These are phyloP conservation scores for Beauveria sp. DNA, from an alignment of 2,329 filamentous ascomycete genomes.

Conservation along the genomic window DNA sequence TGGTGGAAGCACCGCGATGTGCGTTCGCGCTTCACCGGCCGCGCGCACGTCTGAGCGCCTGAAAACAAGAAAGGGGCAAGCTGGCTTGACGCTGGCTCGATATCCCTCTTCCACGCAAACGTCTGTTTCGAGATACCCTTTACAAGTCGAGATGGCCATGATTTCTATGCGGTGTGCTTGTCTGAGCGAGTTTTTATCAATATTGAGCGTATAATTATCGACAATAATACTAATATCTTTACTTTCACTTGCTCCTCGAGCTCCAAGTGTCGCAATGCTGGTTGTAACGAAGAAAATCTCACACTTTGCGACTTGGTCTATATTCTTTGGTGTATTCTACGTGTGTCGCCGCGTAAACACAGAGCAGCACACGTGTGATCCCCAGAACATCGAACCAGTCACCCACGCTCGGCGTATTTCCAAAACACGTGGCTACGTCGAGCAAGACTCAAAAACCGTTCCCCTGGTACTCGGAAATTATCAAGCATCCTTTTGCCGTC, in stretches of 20 bases:
- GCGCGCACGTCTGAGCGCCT: constrained; percentile 40
- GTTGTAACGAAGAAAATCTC: too few species aligned
- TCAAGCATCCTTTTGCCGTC: too few species aligned
- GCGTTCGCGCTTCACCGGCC: constrained; percentile 49
- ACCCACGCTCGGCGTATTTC: too few species aligned
- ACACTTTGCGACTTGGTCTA: too few species aligned
- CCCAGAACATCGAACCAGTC: too few species aligned
- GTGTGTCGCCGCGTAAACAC: too few species aligned
- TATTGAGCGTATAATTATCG: background rate
- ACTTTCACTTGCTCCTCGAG: background rate
- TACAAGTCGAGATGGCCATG: background rate
- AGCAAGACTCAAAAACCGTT: too few species aligned
- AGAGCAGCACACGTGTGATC: too few species aligned
- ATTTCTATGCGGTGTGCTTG: background rate
- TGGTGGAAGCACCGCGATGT: constrained; percentile 50
- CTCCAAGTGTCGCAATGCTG: too few species aligned
- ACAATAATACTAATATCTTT: background rate
- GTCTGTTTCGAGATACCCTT: constrained; percentile 1
- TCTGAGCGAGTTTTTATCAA: background rate
- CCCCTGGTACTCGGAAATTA: too few species aligned
- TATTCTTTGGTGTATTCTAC: too few species aligned
- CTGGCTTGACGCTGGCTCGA: background rate
- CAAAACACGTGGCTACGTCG: too few species aligned
- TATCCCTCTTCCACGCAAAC: background rate
- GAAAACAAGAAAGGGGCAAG: background rate